phyloP scores from a whole-genome alignment of 2,329 filamentous ascomycete species.

The Mariannaea elegans region DNA sequence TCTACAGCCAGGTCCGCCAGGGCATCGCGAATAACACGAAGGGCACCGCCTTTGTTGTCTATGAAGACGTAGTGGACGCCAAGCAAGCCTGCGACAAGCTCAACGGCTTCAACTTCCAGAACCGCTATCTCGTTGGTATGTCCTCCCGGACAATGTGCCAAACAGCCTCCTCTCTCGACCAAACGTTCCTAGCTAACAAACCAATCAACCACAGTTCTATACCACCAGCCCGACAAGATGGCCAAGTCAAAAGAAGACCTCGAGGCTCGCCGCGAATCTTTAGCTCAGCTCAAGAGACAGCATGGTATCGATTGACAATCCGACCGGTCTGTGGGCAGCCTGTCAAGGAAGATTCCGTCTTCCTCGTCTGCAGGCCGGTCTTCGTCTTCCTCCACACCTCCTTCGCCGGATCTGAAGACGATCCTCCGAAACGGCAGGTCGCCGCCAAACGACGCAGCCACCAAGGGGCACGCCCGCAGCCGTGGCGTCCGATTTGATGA shows the following conservation, averaged over 20 bases:
- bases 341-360: conserved; percentile 50
- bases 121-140: conserved; percentile 96
- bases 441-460: conserved; percentile 44
- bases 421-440: conserved; percentile 55
- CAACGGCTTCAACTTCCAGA: conserved; percentile 99
- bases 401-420: conserved; percentile 53
- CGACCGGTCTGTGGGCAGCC: conserved; percentile 71
- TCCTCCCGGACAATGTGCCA: conserved; percentile 36
- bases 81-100: conserved; percentile 99
- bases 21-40: conserved; percentile 98
- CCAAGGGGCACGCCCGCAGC: conserved; percentile 49
- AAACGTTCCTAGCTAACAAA: conserved; percentile 25
- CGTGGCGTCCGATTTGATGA: conserved; percentile 55
- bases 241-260: conserved; percentile 91
- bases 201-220: conserved; percentile 57
- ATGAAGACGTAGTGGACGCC: conserved; percentile 98
- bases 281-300: conserved; percentile 97
- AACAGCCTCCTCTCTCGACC: background rate
- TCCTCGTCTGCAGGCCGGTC: conserved; percentile 70
- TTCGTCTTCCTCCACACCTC: conserved; percentile 54
- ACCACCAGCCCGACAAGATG: conserved; percentile 74
- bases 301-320: conserved; percentile 98
- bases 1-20: conserved; percentile 90
- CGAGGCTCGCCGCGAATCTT: conserved; percentile 91
- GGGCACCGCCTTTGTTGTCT: conserved; percentile 98